Conservation (phyloP, 169 alveolate species). For the Sarcocystis neurona region DNA sequence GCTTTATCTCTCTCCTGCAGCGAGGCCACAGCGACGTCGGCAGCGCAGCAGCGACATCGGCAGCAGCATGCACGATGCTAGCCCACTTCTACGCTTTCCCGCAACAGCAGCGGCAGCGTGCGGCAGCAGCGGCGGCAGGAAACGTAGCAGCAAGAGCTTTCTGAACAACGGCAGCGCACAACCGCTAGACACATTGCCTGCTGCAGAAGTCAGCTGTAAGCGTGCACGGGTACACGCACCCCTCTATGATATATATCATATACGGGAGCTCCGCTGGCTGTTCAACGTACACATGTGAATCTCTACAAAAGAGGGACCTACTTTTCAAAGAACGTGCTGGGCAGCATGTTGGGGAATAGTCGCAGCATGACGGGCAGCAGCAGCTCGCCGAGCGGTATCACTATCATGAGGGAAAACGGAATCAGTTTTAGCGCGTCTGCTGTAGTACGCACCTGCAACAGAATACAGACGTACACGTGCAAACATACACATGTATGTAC, state of each 20-base stretch:
- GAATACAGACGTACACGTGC: not conserved
- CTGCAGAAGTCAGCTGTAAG: no score
- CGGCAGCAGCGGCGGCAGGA: no score
- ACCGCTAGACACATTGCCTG: no score
- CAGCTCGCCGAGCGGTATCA: conserved; percentile 88
- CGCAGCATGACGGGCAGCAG: conserved; percentile 84
- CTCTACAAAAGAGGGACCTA: conserved; percentile 44
- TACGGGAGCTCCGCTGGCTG: no score
- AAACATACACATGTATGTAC: not conserved
- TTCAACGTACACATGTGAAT: not conserved
- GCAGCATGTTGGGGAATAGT: conserved; percentile 87
- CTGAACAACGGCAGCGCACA: no score
- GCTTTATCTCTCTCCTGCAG: not conserved
- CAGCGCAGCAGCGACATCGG: no score
- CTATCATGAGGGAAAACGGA: conserved; percentile 86
- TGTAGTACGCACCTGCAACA: conserved; percentile 72
- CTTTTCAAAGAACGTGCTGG: conserved; percentile 84
- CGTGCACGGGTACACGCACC: no score
- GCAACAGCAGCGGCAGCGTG: conserved; percentile 1
- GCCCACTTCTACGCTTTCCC: no score
- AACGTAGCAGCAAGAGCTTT: not conserved
- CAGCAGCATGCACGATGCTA: no score
- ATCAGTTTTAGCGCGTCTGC: conserved; percentile 84
- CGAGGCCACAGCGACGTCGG: not conserved
- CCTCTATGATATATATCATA: no score